These are phyloP conservation scores for Stachybotrys echinatus DNA, from an alignment of 2,329 filamentous ascomycete species.

Conservation along the genomic window DNA sequence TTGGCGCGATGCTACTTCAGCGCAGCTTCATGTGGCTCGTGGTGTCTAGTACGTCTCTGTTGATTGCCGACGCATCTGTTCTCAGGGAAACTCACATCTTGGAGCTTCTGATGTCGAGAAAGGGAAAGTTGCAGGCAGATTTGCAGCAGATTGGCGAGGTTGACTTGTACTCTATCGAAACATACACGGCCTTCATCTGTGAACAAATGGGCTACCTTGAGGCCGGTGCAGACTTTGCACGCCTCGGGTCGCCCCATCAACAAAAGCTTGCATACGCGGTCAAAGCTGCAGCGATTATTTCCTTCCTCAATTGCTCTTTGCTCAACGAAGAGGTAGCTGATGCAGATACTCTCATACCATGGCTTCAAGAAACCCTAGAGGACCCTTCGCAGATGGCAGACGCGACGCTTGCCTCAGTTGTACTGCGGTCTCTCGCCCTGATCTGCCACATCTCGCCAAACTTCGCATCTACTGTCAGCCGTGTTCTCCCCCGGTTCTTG, in stretches of 20 bases:
- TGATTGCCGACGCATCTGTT: constrained; percentile 58
- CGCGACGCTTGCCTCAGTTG: constrained; percentile 67
- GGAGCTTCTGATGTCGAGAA: constrained; percentile 63
- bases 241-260: constrained; percentile 76
- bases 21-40: constrained; percentile 83
- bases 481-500: constrained; percentile 78
- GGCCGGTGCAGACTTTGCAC: constrained; percentile 81
- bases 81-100: constrained; percentile 62
- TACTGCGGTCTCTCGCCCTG: constrained; percentile 77
- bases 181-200: constrained; percentile 65
- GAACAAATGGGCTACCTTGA: constrained; percentile 86
- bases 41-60: constrained; percentile 69
- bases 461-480: constrained; percentile 70
- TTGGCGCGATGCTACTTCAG: constrained; percentile 88
- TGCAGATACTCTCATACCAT: constrained; percentile 69
- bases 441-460: constrained; percentile 69
- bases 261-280: constrained; percentile 81
- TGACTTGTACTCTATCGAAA: constrained; percentile 52
- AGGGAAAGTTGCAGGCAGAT: constrained; percentile 35
- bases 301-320: constrained; percentile 79
- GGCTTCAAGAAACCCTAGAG: constrained; percentile 77
- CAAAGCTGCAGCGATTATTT: constrained; percentile 75
- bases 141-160: constrained; percentile 35
- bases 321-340: constrained; percentile 80
- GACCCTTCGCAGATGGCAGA: constrained; percentile 81